Evolutionary conservation across 2,329 filamentous ascomycete genomes (phyloP).

Genomic region (Pseudocercospora crystallina): DNA sequence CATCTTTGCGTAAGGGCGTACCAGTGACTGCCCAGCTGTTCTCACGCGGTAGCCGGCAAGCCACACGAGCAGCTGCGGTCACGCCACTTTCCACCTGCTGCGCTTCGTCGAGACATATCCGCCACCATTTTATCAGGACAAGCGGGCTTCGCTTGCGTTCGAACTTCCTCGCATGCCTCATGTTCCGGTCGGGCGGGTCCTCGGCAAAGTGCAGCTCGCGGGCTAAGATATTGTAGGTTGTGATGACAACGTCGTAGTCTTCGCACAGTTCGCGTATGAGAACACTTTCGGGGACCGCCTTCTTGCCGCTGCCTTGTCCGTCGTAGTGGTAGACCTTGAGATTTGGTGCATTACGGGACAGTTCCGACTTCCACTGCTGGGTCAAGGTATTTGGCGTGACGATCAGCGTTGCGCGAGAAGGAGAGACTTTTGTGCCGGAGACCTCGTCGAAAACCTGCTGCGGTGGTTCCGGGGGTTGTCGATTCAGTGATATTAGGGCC

Average conservation of each 20-base stretch:
- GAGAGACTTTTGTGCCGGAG: conserved; percentile 46
- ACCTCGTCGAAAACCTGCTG: conserved; percentile 36
- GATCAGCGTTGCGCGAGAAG: conserved; percentile 60
- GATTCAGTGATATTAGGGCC: conserved; percentile 66
- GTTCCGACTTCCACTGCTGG: conserved; percentile 63
- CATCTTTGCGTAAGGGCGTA: conserved; percentile 79
- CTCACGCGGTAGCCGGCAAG: conserved; percentile 73
- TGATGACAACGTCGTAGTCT: conserved; percentile 59
- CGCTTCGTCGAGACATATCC: conserved; percentile 71
- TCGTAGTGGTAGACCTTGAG: conserved; percentile 58
- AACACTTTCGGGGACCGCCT: conserved; percentile 35
- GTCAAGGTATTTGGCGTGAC: conserved; percentile 62
- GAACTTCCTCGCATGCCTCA: conserved; percentile 49
- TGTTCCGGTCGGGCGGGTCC: conserved; percentile 67
- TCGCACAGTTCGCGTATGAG: conserved; percentile 48
- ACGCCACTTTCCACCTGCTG: conserved; percentile 94
- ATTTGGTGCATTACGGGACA: conserved; percentile 57
- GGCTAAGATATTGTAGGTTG: conserved; percentile 69
- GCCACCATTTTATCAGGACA: conserved; percentile 82
- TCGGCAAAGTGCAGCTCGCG: conserved; percentile 76
- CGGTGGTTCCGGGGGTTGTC: conserved; percentile 39
- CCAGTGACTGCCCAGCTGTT: conserved; percentile 93
- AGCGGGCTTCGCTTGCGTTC: conserved; percentile 74
- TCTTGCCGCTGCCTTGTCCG: conserved; percentile 45
- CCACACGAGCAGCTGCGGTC: conserved; percentile 77